Evolutionary conservation across 345 rosid genomes (phyloP).

Genomic region (Bruguiera gymnorhiza): DNA sequence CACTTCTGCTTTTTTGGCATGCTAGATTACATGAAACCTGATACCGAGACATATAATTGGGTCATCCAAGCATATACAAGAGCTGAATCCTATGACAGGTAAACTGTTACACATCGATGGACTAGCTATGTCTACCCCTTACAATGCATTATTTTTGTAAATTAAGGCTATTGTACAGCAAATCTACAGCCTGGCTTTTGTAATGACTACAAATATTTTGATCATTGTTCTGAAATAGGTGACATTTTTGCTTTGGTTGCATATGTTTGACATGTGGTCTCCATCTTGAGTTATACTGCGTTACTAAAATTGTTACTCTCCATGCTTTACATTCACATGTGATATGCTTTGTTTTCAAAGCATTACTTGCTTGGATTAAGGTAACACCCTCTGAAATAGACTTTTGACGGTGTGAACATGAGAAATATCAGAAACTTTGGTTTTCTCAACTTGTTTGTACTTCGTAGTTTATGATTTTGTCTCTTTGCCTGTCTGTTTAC

Average conservation of each 20-base stretch:
- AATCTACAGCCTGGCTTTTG: too few species aligned
- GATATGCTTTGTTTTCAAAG: background rate
- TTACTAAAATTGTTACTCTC: background rate
- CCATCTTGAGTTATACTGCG: background rate
- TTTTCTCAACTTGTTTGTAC: conserved; percentile 1
- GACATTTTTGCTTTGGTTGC: background rate
- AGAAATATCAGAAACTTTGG: conserved; percentile 6
- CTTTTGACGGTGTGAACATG: background rate
- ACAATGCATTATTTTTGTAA: background rate
- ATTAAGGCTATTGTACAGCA: background rate
- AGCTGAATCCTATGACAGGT: conserved; percentile 97
- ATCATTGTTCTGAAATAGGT: too few species aligned
- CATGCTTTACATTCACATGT: background rate
- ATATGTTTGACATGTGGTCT: background rate
- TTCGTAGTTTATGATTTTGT: too few species aligned
- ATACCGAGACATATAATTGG: conserved; percentile 95
- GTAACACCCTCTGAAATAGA: background rate
- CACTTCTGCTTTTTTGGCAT: conserved; percentile 17
- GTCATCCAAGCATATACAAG: conserved; percentile 95
- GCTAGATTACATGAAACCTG: conserved; percentile 85
- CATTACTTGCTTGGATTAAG: background rate
- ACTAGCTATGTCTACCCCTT: background rate
- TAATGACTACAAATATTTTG: too few species aligned
- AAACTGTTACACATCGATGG: conserved; percentile 12
- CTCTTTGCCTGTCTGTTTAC: background rate